Base-by-base conservation (phyloP, 768 basidiomycete genomes). In the Glaciozyma antarctica region DNA sequence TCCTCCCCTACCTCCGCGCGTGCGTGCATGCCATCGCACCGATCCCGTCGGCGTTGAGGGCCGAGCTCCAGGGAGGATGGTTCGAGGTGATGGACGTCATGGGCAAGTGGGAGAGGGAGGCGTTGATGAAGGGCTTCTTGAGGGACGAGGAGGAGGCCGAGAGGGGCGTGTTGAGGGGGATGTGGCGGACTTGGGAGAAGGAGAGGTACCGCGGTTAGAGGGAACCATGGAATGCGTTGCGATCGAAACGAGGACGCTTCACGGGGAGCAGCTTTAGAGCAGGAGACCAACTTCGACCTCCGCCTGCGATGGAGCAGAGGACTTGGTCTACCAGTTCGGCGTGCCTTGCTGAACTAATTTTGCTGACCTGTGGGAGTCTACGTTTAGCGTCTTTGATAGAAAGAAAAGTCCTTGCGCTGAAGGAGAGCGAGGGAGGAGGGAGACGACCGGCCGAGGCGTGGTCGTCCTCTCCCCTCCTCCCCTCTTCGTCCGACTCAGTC, bases 61-160 rank as follows among this genome's bases (percentile, higher is more conserved):
- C 28, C 26, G 71, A 66, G 57, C 28, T 74, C 12, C 57, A 66
- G 28, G 65, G 69, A 10, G 73, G 73, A 0, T 63, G 68, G 60
- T 62, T 67, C 53, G 73, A 72, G 56, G 62, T 72, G 24, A 63
- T 74, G 61, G 69, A 68, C 13, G 54, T 60, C 21, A 66, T 72
- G 68, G 71, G 71, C 63, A 72, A 71, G 58, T 69, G 63, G 61
- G 73, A 74, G 60, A 58, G 68, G 15, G 73, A 74, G 56, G 71
- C 73, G 9, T 43, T 74, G 12, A 74, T 74, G 71, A 71, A 71
- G 56, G 71, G 69, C 3, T 62, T 72, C 56, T 58, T 74, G 9
- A 49, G 62, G 26, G 63, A 67, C 19, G 63, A 70, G 9, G 66
- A 70, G 47, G 73, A 71, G 58, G 71, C 73, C 0, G 73, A 74